phyloP scores from a whole-genome alignment of 2,329 filamentous ascomycete species.

The Calonectria honghensis region DNA sequence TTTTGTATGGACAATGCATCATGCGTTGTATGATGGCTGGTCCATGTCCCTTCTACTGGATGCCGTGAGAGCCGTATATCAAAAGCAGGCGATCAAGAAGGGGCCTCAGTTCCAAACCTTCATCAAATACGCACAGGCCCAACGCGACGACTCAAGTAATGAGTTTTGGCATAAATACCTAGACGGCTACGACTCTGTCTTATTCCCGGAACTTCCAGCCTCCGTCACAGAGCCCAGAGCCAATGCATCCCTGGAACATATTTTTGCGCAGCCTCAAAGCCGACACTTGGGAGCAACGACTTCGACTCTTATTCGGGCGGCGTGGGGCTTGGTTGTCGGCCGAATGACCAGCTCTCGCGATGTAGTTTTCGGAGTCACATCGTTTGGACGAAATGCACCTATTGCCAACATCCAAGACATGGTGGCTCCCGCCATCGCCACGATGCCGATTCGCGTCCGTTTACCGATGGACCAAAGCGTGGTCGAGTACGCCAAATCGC shows the following conservation, averaged over 20 bases:
- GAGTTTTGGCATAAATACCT: slow-evolving; percentile 35
- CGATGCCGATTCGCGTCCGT: slow-evolving; percentile 46
- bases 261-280: neutral
- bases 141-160: neutral
- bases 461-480: slow-evolving; percentile 56
- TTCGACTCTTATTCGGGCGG: slow-evolving; percentile 51
- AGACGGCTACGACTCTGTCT: neutral
- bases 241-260: slow-evolving; percentile 18
- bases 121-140: slow-evolving; percentile 28
- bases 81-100: neutral
- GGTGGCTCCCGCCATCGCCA: slow-evolving; percentile 40
- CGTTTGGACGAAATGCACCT: slow-evolving; percentile 52
- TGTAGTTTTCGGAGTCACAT: slow-evolving; percentile 50
- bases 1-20: slow-evolving; percentile 55
- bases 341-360: slow-evolving; percentile 46
- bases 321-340: slow-evolving; percentile 54
- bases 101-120: slow-evolving; percentile 27
- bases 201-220: slow-evolving; percentile 30
- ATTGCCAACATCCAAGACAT: slow-evolving; percentile 50
- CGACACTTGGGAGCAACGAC: slow-evolving; percentile 23
- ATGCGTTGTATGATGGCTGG: slow-evolving; percentile 57
- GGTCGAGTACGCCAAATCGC: slow-evolving; percentile 62
- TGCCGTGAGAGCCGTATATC: slow-evolving; percentile 35
- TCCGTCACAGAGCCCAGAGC: slow-evolving; percentile 16
- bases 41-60: slow-evolving; percentile 48